phyloP scores from a whole-genome alignment of 129 eudicot species.

The Arctium minus region DNA sequence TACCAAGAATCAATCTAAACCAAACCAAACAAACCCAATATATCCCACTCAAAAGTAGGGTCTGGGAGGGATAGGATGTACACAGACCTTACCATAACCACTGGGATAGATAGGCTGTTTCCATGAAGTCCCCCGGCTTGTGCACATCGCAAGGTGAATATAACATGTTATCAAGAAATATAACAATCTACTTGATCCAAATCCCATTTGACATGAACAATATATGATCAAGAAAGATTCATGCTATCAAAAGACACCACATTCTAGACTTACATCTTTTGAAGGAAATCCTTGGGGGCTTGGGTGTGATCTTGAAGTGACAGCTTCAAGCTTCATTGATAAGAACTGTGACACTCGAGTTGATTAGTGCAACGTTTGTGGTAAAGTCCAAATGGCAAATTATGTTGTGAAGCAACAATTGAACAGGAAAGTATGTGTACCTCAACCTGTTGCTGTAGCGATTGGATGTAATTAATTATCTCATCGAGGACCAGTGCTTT shows the following conservation, averaged over 20 bases:
- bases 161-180: no score
- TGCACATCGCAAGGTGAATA: no score
- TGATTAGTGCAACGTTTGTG: neutral
- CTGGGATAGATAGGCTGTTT: no score
- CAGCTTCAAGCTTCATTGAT: conserved; percentile 98
- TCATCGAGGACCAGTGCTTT: conserved; percentile 97
- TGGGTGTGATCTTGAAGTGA: conserved; percentile 62
- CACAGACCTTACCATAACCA: neutral
- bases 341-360: conserved; percentile 54
- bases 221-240: neutral
- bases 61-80: neutral
- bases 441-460: conserved; percentile 96
- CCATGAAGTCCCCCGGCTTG: no score
- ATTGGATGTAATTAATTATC: conserved; percentile 92
- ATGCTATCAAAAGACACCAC: neutral
- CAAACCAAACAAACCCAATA: neutral
- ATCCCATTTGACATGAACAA: neutral
- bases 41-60: neutral
- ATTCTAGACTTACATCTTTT: conserved; percentile 72
- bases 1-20: neutral
- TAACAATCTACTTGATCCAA: neutral
- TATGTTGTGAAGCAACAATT: neutral
- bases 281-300: conserved; percentile 75
- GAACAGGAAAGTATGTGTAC: conserved; percentile 27
- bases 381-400: neutral